phyloP scores from a whole-genome alignment of 345 rosid species.

The Eucalyptus tenuipes region DNA sequence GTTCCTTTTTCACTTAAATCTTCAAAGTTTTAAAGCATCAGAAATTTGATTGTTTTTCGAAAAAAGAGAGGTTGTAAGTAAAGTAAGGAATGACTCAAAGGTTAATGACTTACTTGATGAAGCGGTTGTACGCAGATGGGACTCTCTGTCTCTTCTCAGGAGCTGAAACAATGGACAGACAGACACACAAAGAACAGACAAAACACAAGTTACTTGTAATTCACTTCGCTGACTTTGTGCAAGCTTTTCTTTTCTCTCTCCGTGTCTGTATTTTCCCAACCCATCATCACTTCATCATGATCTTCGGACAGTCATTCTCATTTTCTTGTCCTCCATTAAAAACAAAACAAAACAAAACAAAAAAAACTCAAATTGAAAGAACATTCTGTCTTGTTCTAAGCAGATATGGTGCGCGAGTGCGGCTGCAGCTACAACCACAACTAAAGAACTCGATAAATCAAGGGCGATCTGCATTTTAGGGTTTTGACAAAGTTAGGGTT shows the following conservation, averaged over 20 bases:
- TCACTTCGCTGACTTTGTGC: conserved; percentile 15
- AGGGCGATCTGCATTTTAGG: neutral
- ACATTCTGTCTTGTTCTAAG: neutral
- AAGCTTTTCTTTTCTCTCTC: conserved; percentile 9
- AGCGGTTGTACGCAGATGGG: conserved; percentile 99
- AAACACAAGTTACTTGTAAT: conserved; percentile 14
- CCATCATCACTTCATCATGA: conserved; percentile 25
- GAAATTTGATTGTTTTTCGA: neutral
- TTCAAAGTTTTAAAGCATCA: neutral
- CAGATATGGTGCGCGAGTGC: neutral
- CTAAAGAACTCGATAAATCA: neutral
- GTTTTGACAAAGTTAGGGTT: neutral
- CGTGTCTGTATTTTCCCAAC: neutral
- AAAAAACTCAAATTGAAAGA: conserved; percentile 5
- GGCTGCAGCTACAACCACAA: neutral
- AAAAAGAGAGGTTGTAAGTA: neutral
- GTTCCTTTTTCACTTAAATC: neutral
- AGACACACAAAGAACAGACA: conserved; percentile 5
- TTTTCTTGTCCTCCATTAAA: neutral
- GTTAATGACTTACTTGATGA: conserved; percentile 68
- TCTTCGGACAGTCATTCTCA: neutral
- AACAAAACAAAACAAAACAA: neutral
- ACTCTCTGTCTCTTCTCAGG: conserved; percentile 99
- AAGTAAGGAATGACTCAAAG: neutral
- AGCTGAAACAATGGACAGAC: conserved; percentile 48